These are phyloP conservation scores for Wickerhamiella siamensis DNA, from an alignment of 805 yeast genomes.

Conservation along the genomic window DNA sequence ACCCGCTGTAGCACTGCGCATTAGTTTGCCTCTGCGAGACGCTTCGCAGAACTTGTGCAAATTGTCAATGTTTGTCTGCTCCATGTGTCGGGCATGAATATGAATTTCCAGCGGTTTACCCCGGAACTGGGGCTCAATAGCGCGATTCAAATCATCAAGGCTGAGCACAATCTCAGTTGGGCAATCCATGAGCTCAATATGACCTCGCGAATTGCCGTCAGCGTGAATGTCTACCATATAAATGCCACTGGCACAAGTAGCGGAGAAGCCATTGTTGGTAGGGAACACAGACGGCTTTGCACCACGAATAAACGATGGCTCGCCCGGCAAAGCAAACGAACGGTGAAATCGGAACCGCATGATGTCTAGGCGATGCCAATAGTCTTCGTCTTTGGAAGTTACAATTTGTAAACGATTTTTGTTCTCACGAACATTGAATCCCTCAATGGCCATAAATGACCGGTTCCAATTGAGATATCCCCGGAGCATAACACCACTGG, in stretches of 20 bases:
- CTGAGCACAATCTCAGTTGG: constrained; percentile 37
- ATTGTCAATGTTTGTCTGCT: constrained; percentile 38
- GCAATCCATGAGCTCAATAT: constrained; percentile 50
- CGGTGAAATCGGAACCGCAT: constrained; percentile 70
- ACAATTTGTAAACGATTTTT: constrained; percentile 13
- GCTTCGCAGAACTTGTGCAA: constrained; percentile 25
- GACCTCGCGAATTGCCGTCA: constrained; percentile 41
- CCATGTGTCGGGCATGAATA: constrained; percentile 25
- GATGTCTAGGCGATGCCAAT: constrained; percentile 76
- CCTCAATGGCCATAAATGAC: constrained; percentile 66
- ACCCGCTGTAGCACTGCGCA: constrained; percentile 10
- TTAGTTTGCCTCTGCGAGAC: constrained; percentile 3
- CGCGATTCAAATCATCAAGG: constrained; percentile 32
- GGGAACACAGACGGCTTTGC: constrained; percentile 36
- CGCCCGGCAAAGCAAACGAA: constrained; percentile 51
- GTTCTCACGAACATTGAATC: constrained; percentile 22
- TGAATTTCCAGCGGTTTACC: constrained; percentile 28
- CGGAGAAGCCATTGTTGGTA: constrained; percentile 32
- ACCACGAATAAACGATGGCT: constrained; percentile 30
- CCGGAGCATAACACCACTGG: constrained; percentile 77
- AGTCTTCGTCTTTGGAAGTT: constrained; percentile 53
- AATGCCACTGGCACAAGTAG: constrained; percentile 51
- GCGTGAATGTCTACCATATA: constrained; percentile 58
- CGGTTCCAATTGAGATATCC: constrained; percentile 73
- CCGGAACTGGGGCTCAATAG: constrained; percentile 24